A percentile compares a stretch with the other conserved stretches of the same genome.
These are phyloP conservation scores for Abelmoschus esculentus DNA, from an alignment of 345 rosid genomes.

Conservation along the genomic window DNA sequence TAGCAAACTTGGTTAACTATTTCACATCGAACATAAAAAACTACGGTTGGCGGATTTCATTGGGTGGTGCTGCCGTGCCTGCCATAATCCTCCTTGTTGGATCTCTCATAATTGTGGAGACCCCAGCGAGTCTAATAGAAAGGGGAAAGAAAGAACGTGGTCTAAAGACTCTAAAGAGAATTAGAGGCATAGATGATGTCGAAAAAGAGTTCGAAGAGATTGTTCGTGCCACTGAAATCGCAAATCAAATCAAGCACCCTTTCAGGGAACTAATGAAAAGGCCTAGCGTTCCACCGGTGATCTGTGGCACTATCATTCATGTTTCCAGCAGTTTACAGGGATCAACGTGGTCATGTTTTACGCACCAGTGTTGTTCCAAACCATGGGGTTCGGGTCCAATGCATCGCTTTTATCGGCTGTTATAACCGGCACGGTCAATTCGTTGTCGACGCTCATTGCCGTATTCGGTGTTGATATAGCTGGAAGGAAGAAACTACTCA, in stretches of 20 bases:
- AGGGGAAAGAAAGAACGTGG: constrained; percentile 41
- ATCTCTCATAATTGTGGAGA: constrained; percentile 52
- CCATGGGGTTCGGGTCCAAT: constrained; percentile 36
- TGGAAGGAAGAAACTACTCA: constrained; percentile 37
- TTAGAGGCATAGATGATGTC: constrained; percentile 49
- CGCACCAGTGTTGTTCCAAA: constrained; percentile 46
- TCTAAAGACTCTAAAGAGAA: constrained; percentile 27
- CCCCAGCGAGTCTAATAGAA: constrained; percentile 61
- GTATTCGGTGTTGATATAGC: constrained; percentile 26
- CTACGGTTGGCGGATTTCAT: constrained; percentile 59
- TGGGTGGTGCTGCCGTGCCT: constrained; percentile 58
- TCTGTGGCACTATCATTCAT: constrained; percentile 42
- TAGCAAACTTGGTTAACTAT: constrained; percentile 45
- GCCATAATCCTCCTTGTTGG: constrained; percentile 49
- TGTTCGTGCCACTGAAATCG: constrained; percentile 31
- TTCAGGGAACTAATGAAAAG: constrained; percentile 26
- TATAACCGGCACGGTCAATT: constrained; percentile 31
- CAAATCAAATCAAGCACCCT: constrained; percentile 36
- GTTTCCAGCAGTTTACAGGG: constrained; percentile 74
- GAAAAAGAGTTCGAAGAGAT: constrained; percentile 42
- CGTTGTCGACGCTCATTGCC: constrained; percentile 25
- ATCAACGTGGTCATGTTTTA: constrained; percentile 47
- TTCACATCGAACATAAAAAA: constrained; percentile 26
- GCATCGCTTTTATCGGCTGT: constrained; percentile 44
- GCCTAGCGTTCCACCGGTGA: constrained; percentile 38